Percentiles rank a stretch among this genome's conserved stretches.
Conservation (phyloP, 768 basidiomycete species). For the Suillus variegatus region DNA sequence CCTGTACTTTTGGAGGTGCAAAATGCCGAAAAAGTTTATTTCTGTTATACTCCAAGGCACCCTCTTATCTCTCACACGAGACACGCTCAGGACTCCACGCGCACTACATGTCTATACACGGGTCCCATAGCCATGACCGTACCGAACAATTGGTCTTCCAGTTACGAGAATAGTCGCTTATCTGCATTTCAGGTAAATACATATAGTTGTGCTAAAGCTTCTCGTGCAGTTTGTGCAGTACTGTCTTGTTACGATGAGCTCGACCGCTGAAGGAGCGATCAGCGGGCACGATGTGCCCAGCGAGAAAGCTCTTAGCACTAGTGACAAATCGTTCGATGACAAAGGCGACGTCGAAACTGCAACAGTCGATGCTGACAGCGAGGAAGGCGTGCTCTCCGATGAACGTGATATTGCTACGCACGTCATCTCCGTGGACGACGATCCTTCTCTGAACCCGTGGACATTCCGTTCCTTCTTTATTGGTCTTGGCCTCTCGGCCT, state of each 20-base stretch:
- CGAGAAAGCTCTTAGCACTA: constrained; percentile 9
- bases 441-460: constrained; percentile 46
- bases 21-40: background rate
- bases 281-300: background rate
- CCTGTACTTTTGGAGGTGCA: no score
- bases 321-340: constrained; percentile 30
- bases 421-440: constrained; percentile 45
- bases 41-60: background rate
- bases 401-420: constrained; percentile 46
- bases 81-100: background rate
- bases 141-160: background rate
- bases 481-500: constrained; percentile 46
- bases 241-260: background rate
- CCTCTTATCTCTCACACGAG: background rate
- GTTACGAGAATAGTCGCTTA: constrained; percentile 9
- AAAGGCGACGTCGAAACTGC: constrained; percentile 36
- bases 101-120: background rate
- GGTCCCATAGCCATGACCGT: no score
- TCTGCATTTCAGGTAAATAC: background rate
- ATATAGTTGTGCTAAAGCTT: background rate
- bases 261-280: constrained; percentile 6
- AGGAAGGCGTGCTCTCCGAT: constrained; percentile 37
- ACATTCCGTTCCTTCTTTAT: constrained; percentile 48
- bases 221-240: background rate
- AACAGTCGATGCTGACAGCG: constrained; percentile 22